Evolutionary conservation across 495 filamentous ascomycete genomes (phyloP), one percentile per base, ranked within the genome.

Genomic region (Acidomyces sp.): DNA sequence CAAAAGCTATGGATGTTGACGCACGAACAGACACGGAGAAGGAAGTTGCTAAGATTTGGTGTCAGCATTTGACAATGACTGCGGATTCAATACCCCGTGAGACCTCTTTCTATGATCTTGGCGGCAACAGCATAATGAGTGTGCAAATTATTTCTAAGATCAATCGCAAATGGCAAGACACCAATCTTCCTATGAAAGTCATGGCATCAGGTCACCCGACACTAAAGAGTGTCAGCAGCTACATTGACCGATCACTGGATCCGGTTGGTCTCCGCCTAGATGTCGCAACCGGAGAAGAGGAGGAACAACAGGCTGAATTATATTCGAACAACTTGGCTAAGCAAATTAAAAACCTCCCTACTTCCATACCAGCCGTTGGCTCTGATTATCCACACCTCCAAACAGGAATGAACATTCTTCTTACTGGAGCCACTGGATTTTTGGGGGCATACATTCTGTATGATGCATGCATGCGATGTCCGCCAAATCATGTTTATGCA

Each of bases 391-490:
- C 80, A 0, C 70, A 62, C 16, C 82, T 87, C 60, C 71, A 81
- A 10, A 60, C 67, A 28, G 51, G 34, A 13, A 20, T 25, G 4
- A 86, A 77, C 0, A 64, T 88, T 15, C 79, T 97, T 54, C 65
- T 95, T 4, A 95, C 90, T 11, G 90, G 88, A 22, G 85, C 81
- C 0, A 95, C 90, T 23, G 88, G 88, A 6, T 96, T 94, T 65
- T 59, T 95, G 5, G 90, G 90, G 17, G 75, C 82, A 0, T 87
- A 82, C 46, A 71, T 95, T 17, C 65, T 96, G 5, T 69, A 63
- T 13, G 83, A 93, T 21, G 57, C 94, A 7, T 67, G 94, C 0
- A 65, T 67, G 10, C 68, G 80, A 25, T 65, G 62, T 22, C 56
- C 63, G 1, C 69, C 68, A n/a, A 62, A 75, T 4, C 79, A 72